phyloP scores from a whole-genome alignment of 352 stramenopile species.

The Pythium aristosporum region DNA sequence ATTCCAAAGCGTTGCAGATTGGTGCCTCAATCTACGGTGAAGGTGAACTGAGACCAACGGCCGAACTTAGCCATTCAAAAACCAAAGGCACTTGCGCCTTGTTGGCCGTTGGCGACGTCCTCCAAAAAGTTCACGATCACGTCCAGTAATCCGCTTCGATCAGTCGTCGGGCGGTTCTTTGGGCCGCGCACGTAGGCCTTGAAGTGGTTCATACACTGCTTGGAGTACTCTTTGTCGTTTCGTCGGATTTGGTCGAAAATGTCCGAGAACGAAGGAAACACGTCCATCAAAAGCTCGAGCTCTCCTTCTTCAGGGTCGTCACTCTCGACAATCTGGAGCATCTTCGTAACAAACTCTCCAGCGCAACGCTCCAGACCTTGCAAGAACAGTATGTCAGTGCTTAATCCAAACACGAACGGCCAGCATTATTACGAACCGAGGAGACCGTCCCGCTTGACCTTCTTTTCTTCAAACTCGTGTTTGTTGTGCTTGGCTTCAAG shows the following conservation, averaged over 20 bases:
- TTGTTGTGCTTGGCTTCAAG: slow-evolving; percentile 75
- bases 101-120: slow-evolving; percentile 56
- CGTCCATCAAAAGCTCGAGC: slow-evolving; percentile 75
- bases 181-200: slow-evolving; percentile 79
- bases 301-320: slow-evolving; percentile 79
- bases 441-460: slow-evolving; percentile 81
- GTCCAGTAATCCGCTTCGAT: slow-evolving; percentile 67
- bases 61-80: slow-evolving; percentile 38
- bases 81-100: slow-evolving; percentile 67
- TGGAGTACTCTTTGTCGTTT: slow-evolving; percentile 77
- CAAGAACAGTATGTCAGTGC: background rate
- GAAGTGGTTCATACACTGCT: slow-evolving; percentile 87
- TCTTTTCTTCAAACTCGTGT: slow-evolving; percentile 75
- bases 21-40: background rate
- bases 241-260: slow-evolving; percentile 84
- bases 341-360: slow-evolving; percentile 85
- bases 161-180: slow-evolving; percentile 78
- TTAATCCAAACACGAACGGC: background rate
- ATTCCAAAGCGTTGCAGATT: background rate
- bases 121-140: slow-evolving; percentile 79
- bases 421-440: slow-evolving; percentile 39
- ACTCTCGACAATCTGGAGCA: slow-evolving; percentile 81
- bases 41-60: background rate
- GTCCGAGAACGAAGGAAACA: slow-evolving; percentile 88
- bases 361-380: slow-evolving; percentile 78